Percentiles rank a stretch among this genome's conserved stretches.
Conservation (phyloP, 805 yeast species). For the Candida suzukii region DNA sequence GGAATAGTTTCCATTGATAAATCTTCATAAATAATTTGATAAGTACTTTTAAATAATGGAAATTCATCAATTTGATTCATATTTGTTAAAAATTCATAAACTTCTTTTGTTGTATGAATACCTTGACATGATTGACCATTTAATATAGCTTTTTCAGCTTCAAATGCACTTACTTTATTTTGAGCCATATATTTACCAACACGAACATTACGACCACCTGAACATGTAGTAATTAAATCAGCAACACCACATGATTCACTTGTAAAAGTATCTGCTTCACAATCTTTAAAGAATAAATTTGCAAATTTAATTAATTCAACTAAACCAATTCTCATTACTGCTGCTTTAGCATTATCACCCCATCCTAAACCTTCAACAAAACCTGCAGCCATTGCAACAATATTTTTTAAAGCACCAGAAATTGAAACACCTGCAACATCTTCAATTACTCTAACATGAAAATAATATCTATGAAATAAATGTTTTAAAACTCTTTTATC, state of each 20-base stretch:
- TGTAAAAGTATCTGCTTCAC: conserved; percentile 74
- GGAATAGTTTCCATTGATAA: conserved; percentile 74
- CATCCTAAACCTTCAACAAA: conserved; percentile 96
- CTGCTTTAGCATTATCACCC: conserved; percentile 99
- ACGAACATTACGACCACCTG: conserved; percentile 94
- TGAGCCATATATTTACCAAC: conserved; percentile 84
- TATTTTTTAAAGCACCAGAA: conserved; percentile 95
- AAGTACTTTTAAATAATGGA: conserved; percentile 78
- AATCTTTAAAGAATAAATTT: conserved; percentile 68
- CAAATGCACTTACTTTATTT: conserved; percentile 68
- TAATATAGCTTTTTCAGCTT: conserved; percentile 77
- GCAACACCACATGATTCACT: conserved; percentile 97
- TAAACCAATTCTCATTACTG: conserved; percentile 93
- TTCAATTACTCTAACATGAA: conserved; percentile 88
- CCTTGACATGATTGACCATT: conserved; percentile 99
- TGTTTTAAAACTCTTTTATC: conserved; percentile 67
- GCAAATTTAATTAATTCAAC: conserved; percentile 88
- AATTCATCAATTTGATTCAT: conserved; percentile 54
- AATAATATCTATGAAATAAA: conserved; percentile 94
- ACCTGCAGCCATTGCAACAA: conserved; percentile 94
- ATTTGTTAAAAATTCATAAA: conserved; percentile 67
- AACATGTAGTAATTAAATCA: conserved; percentile 93
- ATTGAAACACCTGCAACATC: conserved; percentile 96
- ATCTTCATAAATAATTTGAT: conserved; percentile 72
- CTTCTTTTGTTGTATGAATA: conserved; percentile 83